A percentile compares a stretch with the other conserved stretches of the same genome.
Conservation (phyloP, 176 grass and related monocot genomes). For the Paspalum vaginatum region DNA sequence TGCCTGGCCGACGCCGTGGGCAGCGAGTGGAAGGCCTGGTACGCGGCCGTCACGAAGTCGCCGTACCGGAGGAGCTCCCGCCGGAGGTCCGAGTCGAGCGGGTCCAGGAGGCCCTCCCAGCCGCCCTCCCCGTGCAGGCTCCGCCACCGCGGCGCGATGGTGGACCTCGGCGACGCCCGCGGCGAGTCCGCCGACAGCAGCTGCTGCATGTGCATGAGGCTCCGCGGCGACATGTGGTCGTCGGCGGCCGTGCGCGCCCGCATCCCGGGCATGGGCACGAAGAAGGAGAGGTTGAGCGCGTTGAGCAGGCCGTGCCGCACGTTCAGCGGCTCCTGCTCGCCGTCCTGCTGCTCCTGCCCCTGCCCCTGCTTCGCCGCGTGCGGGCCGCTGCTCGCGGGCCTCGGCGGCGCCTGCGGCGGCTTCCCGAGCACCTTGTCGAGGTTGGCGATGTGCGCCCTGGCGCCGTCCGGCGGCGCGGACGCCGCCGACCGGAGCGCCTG, state of each 20-base stretch:
- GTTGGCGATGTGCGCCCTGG: slow-evolving; percentile 63
- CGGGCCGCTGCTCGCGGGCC: not conserved
- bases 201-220: slow-evolving; percentile 85
- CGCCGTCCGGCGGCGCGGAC: not conserved
- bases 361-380: not conserved
- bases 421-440: slow-evolving; percentile 86
- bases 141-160: slow-evolving; percentile 73
- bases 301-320: slow-evolving; percentile 52
- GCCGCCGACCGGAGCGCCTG: slow-evolving; percentile 30
- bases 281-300: slow-evolving; percentile 65
- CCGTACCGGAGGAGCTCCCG: slow-evolving; percentile 88
- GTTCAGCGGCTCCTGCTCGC: slow-evolving; percentile 44
- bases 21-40: slow-evolving; percentile 92
- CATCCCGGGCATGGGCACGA: slow-evolving; percentile 60
- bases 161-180: slow-evolving; percentile 61
- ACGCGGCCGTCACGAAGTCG: slow-evolving; percentile 74
- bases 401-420: slow-evolving; percentile 34
- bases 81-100: slow-evolving; percentile 85
- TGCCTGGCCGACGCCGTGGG: slow-evolving; percentile 51
- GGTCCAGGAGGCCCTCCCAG: slow-evolving; percentile 78
- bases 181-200: slow-evolving; percentile 69
- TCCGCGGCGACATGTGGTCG: slow-evolving; percentile 86
- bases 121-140: slow-evolving; percentile 60
- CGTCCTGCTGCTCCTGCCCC: not conserved
- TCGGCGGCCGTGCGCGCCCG: slow-evolving; percentile 44